Conservation (phyloP, 768 basidiomycete species). For the Pseudohyphozyma bogoriensis region DNA sequence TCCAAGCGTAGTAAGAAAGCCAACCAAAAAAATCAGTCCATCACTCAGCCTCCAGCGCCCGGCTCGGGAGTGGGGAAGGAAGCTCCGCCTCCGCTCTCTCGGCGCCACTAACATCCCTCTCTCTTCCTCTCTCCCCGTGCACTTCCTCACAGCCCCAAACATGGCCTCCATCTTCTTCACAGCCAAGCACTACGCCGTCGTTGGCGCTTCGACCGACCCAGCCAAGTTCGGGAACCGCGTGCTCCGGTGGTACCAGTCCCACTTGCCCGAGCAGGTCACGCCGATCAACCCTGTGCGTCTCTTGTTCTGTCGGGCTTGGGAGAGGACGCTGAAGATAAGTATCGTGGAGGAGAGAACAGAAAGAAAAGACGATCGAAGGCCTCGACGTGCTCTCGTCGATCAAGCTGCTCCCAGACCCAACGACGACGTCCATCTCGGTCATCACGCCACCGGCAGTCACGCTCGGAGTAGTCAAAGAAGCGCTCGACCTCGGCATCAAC, state of each 20-base stretch:
- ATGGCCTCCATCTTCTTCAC: slow-evolving; percentile 52
- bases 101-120: too few relatives aligned
- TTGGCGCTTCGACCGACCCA: slow-evolving; percentile 71
- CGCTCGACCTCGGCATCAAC: slow-evolving; percentile 51
- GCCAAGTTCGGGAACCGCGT: slow-evolving; percentile 71
- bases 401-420: background rate
- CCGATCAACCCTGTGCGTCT: background rate
- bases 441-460: background rate
- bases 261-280: slow-evolving; percentile 47
- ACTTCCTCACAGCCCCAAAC: too few relatives aligned
- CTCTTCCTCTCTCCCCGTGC: too few relatives aligned
- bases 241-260: slow-evolving; percentile 58
- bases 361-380: background rate
- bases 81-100: too few relatives aligned
- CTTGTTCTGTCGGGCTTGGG: too few relatives aligned
- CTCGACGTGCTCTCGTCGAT: background rate
- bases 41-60: too few relatives aligned
- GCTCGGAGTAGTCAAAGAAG: background rate
- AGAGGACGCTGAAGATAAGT: too few relatives aligned
- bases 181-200: slow-evolving; percentile 59
- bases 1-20: too few relatives aligned
- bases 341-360: too few relatives aligned
- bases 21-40: too few relatives aligned
- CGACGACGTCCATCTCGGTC: background rate
- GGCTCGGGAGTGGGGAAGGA: too few relatives aligned